Evolutionary conservation across 129 eudicot genomes (phyloP).

Genomic region (Daucus carota): DH1_v3.0 NC_030384.2:48083501-48084000

Average conservation of each 20-base stretch:
- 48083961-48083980: constrained; percentile 20
- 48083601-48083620: constrained; percentile 25
- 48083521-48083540: constrained; percentile 41
- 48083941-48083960: constrained; percentile 41
- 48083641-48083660: constrained; percentile 48
- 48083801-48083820: constrained; percentile 47
- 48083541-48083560: constrained; percentile 64
- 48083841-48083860: constrained; percentile 17
- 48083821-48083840: constrained; percentile 34
- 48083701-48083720: constrained; percentile 50
- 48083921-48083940: constrained; percentile 34
- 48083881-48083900: constrained; percentile 48
- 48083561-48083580: constrained; percentile 31
- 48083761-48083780: constrained; percentile 23
- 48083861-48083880: constrained; percentile 31
- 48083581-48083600: constrained; percentile 46
- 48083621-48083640: constrained; percentile 56
- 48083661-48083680: constrained; percentile 35
- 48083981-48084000: neutral
- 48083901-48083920: constrained; percentile 31
- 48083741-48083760: constrained; percentile 30
- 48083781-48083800: constrained; percentile 37
- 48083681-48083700: constrained; percentile 35
- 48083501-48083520: constrained; percentile 28
- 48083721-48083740: constrained; percentile 28